Base-by-base conservation (phyloP, 2,329 filamentous ascomycete species). In the Colletotrichum sp. region DNA sequence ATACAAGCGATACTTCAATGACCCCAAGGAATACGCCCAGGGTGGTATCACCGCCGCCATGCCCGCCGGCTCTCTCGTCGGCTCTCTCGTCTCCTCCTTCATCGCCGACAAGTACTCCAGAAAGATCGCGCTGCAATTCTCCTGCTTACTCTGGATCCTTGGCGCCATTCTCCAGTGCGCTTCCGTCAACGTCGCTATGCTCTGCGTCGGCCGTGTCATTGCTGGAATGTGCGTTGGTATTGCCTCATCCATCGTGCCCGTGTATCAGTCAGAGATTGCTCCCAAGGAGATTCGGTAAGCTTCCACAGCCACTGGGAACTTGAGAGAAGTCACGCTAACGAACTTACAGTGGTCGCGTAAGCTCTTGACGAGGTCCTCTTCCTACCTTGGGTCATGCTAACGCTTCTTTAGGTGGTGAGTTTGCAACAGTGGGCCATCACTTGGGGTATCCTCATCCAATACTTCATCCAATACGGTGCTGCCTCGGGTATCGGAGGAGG, bases 211-310 rank as follows among this genome's bases (percentile, higher is more conserved):
- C 5, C 92, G 95, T 77, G 86, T 93, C 77, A 91, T 96, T 82
- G 93, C 94, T 78, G 94, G 94, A 57, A 81, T 95, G 78, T 92
- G 92, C 72, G 93, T 96, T 71, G 95, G 94, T 76, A 95, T 96
- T 79, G 92, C 92, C 78, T 95, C 93, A 32, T 92, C 93, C 9
- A 88, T 95, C 79, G 93, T 95, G 3, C 93, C 92, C 0, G 90
- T 94, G 24, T 95, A 95, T 82, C 91, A 94, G 78, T 89, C 92
- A 68, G 94, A 95, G 82, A 87, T 95, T 21, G 93, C 89, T 0
- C 88, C 89, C 21, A 90, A 89, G 78, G 88, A 89, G 78, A 89
- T 89, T 69, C 88, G 90, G 39, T 49, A 49, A 49, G 39, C 39
- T 3, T 5, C 18, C 18, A 49, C 21, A n/a, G 21, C 3, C 39